A percentile compares a stretch with the other conserved stretches of the same genome.
These are phyloP conservation scores for Vickermania spadyakhi DNA, from an alignment of 208 protist species.

Conservation along the genomic window DNA sequence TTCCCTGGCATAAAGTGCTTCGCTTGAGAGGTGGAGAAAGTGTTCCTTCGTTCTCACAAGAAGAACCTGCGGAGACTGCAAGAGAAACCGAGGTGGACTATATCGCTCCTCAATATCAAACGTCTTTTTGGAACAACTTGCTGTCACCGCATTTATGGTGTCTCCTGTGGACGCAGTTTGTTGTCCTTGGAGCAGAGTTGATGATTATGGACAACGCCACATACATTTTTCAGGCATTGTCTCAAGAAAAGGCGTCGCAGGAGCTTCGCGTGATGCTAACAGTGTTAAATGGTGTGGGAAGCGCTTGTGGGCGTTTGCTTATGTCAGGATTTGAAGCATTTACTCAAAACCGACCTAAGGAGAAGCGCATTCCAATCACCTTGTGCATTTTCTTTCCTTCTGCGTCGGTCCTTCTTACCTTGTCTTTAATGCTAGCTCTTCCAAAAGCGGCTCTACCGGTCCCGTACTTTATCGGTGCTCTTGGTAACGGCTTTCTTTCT, in stretches of 20 bases:
- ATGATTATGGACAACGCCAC: slow-evolving; percentile 70
- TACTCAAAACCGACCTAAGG: slow-evolving; percentile 36
- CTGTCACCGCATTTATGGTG: slow-evolving; percentile 40
- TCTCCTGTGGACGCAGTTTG: slow-evolving; percentile 44
- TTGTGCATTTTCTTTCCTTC: slow-evolving; percentile 48
- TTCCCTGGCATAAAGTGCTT: slow-evolving; percentile 34
- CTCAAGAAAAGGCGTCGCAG: slow-evolving; percentile 14
- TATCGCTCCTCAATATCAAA: slow-evolving; percentile 71
- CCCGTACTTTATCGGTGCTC: slow-evolving; percentile 47
- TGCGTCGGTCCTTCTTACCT: slow-evolving; percentile 18
- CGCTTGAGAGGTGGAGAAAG: slow-evolving; percentile 27
- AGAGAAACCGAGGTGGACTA: slow-evolving; percentile 12
- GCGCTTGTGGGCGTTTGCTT: slow-evolving; percentile 43
- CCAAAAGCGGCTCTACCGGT: slow-evolving; percentile 25
- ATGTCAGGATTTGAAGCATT: slow-evolving; percentile 64
- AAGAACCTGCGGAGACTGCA: slow-evolving; percentile 5
- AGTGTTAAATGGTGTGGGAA: slow-evolving; percentile 57
- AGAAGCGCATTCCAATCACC: slow-evolving; percentile 66
- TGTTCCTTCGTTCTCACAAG: slow-evolving; percentile 4
- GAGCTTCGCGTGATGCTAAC: slow-evolving; percentile 54
- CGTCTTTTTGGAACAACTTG: slow-evolving; percentile 38
- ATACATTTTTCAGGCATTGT: slow-evolving; percentile 62
- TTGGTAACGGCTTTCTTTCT: slow-evolving; percentile 58
- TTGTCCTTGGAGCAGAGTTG: slow-evolving; percentile 35
- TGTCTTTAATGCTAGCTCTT: slow-evolving; percentile 28